Evolutionary conservation across 1,284 basidiomycete genomes (phyloP).

Genomic region (Rhodotorula mucilaginosa): DNA sequence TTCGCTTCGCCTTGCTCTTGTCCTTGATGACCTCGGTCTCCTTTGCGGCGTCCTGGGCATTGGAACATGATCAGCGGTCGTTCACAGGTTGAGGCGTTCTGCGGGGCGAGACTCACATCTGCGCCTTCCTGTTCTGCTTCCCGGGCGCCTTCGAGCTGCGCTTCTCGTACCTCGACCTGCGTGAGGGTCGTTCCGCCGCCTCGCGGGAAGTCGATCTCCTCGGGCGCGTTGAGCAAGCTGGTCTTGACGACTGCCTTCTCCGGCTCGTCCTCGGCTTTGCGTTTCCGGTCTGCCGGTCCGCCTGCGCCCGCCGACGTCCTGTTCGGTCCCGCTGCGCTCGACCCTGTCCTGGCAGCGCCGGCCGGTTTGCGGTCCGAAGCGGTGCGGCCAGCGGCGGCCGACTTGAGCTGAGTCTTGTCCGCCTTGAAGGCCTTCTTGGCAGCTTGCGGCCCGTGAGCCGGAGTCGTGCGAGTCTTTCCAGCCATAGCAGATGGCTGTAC

Average conservation of each 20-base stretch:
- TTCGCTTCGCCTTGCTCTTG: constrained; percentile 47
- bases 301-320: neutral
- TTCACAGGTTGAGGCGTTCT: too few relatives aligned
- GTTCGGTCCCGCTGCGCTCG: neutral
- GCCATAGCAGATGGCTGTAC: constrained; percentile 5
- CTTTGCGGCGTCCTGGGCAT: constrained; percentile 10
- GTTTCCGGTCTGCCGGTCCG: constrained; percentile 14
- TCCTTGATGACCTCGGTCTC: constrained; percentile 43
- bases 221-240: constrained; percentile 33
- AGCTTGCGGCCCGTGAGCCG: constrained; percentile 28
- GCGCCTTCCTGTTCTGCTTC: constrained; percentile 63
- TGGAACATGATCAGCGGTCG: neutral
- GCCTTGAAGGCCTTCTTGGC: constrained; percentile 34
- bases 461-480: constrained; percentile 34
- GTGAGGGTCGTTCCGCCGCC: constrained; percentile 74
- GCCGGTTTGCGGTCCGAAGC: constrained; percentile 5
- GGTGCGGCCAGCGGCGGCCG: neutral
- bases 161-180: constrained; percentile 82
- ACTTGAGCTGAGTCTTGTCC: constrained; percentile 3
- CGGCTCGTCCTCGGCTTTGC: constrained; percentile 28
- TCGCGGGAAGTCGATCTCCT: constrained; percentile 91
- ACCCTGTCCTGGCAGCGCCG: neutral
- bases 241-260: constrained; percentile 27
- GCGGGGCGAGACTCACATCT: neutral
- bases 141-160: constrained; percentile 75